Evolutionary conservation across 495 filamentous ascomycete genomes (phyloP), one percentile per base, ranked within the genome.

Genomic region (Achaetomiella virescens): DNA sequence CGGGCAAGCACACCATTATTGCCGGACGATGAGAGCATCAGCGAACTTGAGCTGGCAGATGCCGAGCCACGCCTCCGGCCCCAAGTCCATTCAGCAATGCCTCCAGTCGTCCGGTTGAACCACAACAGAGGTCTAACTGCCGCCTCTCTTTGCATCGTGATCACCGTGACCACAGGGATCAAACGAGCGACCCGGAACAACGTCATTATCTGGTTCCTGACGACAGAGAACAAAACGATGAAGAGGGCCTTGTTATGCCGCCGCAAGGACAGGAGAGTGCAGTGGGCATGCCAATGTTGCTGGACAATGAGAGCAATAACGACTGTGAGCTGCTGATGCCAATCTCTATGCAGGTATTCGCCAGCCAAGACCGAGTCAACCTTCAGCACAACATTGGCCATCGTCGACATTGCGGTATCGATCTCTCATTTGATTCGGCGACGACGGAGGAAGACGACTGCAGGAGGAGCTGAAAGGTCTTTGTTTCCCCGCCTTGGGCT

Each of bases 41-140:
- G 27, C 27, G 27, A 31, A 9, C 27, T 31, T 9, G 27, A 31
- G 9, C 27, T 9, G 27, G 27, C 27, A 31, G 27, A 31, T 31
- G 27, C 27, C 27, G 27, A 31, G 27, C 27, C 27, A 31, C 27
- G 27, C 27, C 27, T 50, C 47, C 5, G 47, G 35, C 40, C 54
- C 38, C 49, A 21, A 57, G 54, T 24, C 54, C 44, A 57, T 27
- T 42, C 40, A 40, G 52, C 42, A 29, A 40, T 31, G 52, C 52
- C 52, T 46, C 52, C 24, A 18, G 52, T 38, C 52, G n/a, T 54
- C 21, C 41, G 52, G 36, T 53, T 42, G 37, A 42, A 15, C n/a
- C 41, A 54, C 51, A 37, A 24, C 27, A 35, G 40, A 42, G 22
- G 38, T 48, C 52, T 29, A 48, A 29, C 52, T 55, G 52, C 52